Base-by-base conservation (phyloP, 2,329 filamentous ascomycete genomes). In the Gnomoniopsis sp. region DNA sequence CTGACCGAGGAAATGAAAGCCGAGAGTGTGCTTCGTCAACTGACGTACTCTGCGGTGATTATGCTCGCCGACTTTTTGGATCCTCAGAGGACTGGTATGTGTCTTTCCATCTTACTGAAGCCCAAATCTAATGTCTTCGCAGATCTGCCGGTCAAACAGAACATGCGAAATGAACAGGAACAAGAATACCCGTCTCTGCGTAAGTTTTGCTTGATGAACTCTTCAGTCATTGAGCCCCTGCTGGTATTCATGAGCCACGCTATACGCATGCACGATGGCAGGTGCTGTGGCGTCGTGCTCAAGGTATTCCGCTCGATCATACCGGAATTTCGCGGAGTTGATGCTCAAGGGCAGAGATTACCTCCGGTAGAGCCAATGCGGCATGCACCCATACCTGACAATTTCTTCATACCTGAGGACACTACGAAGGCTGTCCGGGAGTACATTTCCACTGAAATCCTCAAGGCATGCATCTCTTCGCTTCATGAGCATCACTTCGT, bases 1-100 rank as follows among this genome's bases (percentile, higher is more conserved):
- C 77, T 99, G 55, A 90, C 90, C 1, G 92, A 97, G 65, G 95
- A 99, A 75, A 99, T 99, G 95, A 96, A 97, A 74, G 88, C 91
- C 7, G 95, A 99, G 72, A 98, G 93, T 69, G 96, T 99, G 33
- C 77, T 99, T 49, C 86, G 95, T 21, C 92, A 97, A 71, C 82
- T 98, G 52, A 97, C 93, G 0, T 95, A 96, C 72, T 91, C 91
- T 3, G 91, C 93, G 1, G 91, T 97, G 33, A 88, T 95, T 66
- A 91, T 98, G 82, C 89, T 97, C 63, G 91, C 91, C 8, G 90
- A 91, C 65, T 87, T 98, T 66, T 79, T 99, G 22, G 93, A 96
- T 70, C 90, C 92, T 15, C 80, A 81, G 51, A 78, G 85, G 75
- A 80, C 74, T 71, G 87, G 85, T 88, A 78, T 75, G 80, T 73